Percentiles rank a stretch among this genome's conserved stretches.
phyloP scores from a whole-genome alignment of 768 basidiomycete species.

The Multifurca ochricompacta region DNA sequence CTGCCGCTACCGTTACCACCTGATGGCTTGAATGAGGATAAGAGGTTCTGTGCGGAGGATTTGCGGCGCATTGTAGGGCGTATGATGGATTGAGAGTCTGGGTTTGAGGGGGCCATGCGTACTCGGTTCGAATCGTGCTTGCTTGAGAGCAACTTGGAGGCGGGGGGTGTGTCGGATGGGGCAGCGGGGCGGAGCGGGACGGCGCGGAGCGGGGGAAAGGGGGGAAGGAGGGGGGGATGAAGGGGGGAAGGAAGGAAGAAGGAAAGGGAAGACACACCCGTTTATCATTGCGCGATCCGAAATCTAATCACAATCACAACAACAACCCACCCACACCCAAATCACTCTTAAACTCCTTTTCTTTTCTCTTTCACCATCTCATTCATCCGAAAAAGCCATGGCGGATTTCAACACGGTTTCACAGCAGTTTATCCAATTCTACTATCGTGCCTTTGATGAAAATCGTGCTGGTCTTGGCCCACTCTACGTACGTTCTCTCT shows the following conservation, averaged over 20 bases:
- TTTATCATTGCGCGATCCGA: not conserved
- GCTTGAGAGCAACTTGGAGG: constrained; percentile 24
- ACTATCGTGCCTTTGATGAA: constrained; percentile 72
- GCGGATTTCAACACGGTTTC: constrained; percentile 70
- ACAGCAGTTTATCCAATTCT: constrained; percentile 71
- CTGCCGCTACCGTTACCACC: not conserved
- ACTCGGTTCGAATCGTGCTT: not conserved
- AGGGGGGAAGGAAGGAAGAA: too few species aligned
- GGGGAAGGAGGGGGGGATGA: too few species aligned
- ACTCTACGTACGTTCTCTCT: constrained; percentile 66
- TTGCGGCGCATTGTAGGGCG: constrained; percentile 74
- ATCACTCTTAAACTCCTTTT: too few species aligned
- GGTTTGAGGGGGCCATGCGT: constrained; percentile 20
- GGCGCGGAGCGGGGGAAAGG: too few species aligned
- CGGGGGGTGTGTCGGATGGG: too few species aligned
- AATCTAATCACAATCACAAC: constrained; percentile 14
- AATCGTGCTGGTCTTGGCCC: constrained; percentile 45
- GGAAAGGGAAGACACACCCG: too few species aligned
- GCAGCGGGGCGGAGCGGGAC: too few species aligned
- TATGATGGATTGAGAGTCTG: constrained; percentile 21
- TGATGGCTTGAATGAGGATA: constrained; percentile 58
- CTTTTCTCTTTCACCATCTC: not conserved
- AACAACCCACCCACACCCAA: too few species aligned
- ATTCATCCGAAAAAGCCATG: constrained; percentile 33
- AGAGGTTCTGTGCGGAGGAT: constrained; percentile 77